Evolutionary conservation across 257 asterid genomes (phyloP).

Genomic region (Lantana camara): DNA sequence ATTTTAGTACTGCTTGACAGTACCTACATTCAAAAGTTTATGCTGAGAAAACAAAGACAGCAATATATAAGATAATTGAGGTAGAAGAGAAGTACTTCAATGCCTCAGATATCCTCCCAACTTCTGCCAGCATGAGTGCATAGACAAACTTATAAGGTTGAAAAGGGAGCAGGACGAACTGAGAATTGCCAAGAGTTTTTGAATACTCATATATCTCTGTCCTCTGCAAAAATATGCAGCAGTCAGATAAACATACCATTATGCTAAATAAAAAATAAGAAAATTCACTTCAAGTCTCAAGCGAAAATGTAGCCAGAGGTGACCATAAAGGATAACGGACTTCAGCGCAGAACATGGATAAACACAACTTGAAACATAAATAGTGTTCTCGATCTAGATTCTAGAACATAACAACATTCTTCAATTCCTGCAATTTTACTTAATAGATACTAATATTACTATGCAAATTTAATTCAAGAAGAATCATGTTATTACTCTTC

Average conservation of each 20-base stretch:
- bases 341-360: constrained; percentile 5
- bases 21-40: constrained; percentile 60
- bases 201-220: constrained; percentile 95
- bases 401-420: background rate
- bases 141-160: constrained; percentile 94
- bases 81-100: constrained; percentile 56
- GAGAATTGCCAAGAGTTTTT: constrained; percentile 90
- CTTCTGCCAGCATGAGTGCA: constrained; percentile 95
- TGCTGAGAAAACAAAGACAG: constrained; percentile 25
- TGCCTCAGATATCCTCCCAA: constrained; percentile 92
- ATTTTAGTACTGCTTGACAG: constrained; percentile 82
- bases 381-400: background rate
- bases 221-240: constrained; percentile 59
- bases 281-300: background rate
- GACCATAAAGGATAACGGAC: constrained; percentile 1
- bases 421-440: background rate
- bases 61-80: constrained; percentile 15
- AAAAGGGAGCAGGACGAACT: constrained; percentile 84
- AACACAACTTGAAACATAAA: background rate
- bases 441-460: background rate
- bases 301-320: background rate
- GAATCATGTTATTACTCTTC: background rate
- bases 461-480: background rate
- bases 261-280: background rate
- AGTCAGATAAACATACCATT: constrained; percentile 26